Percentiles rank a stretch among this genome's conserved stretches.
These are phyloP conservation scores for Leccinum truebloodii DNA, from an alignment of 768 basidiomycete genomes.

Conservation along the genomic window DNA sequence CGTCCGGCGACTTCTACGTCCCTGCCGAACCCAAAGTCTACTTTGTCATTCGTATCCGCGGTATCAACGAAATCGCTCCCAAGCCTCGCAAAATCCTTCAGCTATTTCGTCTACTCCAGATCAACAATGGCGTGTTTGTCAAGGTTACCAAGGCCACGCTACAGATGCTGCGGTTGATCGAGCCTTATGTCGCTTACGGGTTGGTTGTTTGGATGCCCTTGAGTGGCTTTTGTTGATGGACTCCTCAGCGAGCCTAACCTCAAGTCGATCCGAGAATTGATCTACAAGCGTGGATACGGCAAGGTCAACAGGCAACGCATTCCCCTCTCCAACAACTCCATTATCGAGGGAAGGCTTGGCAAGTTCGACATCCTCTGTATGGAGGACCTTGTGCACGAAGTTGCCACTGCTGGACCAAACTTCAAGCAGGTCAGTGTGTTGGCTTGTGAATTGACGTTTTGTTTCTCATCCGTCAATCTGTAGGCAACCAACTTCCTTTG, in stretches of 20 bases:
- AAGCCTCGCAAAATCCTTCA: constrained; percentile 99
- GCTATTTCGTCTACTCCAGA: constrained; percentile 96
- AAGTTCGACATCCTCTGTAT: constrained; percentile 95
- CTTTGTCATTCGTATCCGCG: constrained; percentile 97
- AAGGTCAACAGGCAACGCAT: constrained; percentile 98
- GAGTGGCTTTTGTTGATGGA: constrained; percentile 5
- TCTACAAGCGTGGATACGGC: constrained; percentile 99
- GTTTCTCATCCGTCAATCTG: background rate
- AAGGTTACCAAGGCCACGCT: constrained; percentile 95
- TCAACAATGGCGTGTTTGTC: constrained; percentile 99
- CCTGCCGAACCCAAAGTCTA: constrained; percentile 95
- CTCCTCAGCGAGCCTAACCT: constrained; percentile 84
- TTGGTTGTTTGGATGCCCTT: constrained; percentile 36
- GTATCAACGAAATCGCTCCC: constrained; percentile 99
- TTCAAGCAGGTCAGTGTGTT: constrained; percentile 86
- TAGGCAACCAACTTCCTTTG: constrained; percentile 95
- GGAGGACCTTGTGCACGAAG: constrained; percentile 97
- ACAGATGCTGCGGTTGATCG: constrained; percentile 97
- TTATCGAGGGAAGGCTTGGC: constrained; percentile 90
- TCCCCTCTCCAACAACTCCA: constrained; percentile 88
- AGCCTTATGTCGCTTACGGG: constrained; percentile 98
- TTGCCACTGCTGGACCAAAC: constrained; percentile 92
- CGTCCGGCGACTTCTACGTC: constrained; percentile 96
- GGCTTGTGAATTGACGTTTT: background rate
- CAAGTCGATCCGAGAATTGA: constrained; percentile 93